Percentiles rank a stretch among this genome's conserved stretches.
phyloP scores from a whole-genome alignment of 1,284 basidiomycete genomes.

The Heterobasidion annosum region DNA sequence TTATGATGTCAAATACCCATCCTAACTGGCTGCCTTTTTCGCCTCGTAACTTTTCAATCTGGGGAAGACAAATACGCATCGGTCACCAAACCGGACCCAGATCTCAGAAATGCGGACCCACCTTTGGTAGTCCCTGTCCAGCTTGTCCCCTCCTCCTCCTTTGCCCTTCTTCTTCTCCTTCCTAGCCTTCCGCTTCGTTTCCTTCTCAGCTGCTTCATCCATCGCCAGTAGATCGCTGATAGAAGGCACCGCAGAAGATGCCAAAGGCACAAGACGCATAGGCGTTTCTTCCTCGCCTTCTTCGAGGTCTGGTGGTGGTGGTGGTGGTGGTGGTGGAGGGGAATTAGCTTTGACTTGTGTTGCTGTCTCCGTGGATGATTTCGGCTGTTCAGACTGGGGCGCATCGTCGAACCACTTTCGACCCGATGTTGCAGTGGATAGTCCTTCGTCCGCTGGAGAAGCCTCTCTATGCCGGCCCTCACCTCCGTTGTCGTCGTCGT shows the following conservation, averaged over 20 bases:
- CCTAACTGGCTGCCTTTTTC: conserved; percentile 22
- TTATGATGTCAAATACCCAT: not conserved
- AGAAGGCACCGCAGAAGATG: conserved; percentile 70
- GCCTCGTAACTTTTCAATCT: conserved; percentile 48
- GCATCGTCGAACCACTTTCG: conserved; percentile 14
- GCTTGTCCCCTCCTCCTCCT: conserved; percentile 30
- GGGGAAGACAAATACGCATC: not conserved
- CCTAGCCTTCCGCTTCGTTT: conserved; percentile 54
- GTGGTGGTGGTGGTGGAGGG: conserved; percentile 10
- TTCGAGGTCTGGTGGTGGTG: conserved; percentile 13
- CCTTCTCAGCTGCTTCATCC: conserved; percentile 56
- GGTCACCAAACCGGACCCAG: not conserved
- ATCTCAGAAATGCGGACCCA: conserved; percentile 5
- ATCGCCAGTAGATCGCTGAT: conserved; percentile 74
- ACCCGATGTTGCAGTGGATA: not conserved
- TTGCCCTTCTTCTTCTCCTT: conserved; percentile 69
- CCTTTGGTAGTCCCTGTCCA: conserved; percentile 48
- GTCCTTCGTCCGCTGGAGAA: not conserved
- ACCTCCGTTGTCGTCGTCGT: conserved; percentile 18
- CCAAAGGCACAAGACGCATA: conserved; percentile 57
- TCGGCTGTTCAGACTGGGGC: conserved; percentile 6
- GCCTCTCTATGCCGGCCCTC: not conserved
- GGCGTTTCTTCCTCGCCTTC: conserved; percentile 28
- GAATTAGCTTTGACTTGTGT: conserved; percentile 10
- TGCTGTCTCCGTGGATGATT: conserved; percentile 2